Conservation (phyloP, 2,329 filamentous ascomycete species). For the Fusarium sp. region DNA sequence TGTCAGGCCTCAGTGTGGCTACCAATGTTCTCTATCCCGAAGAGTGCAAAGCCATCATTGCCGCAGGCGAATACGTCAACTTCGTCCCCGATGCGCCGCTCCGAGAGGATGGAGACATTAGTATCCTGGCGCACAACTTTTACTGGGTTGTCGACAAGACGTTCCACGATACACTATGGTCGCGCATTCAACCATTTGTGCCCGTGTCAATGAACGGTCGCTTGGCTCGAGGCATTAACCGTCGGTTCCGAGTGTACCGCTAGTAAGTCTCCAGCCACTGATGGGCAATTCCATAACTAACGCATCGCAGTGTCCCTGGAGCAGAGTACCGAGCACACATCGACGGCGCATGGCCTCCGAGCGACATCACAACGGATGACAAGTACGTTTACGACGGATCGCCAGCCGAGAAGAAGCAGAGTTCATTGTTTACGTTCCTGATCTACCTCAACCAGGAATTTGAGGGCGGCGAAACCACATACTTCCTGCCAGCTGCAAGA, state of each 20-base stretch:
- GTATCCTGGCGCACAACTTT: slow-evolving; percentile 77
- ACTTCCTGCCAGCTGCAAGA: slow-evolving; percentile 72
- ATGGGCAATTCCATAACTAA: neutral
- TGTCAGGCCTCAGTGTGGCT: slow-evolving; percentile 70
- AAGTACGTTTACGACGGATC: slow-evolving; percentile 76
- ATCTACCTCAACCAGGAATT: slow-evolving; percentile 79
- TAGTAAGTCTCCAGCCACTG: slow-evolving; percentile 53
- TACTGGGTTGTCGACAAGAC: slow-evolving; percentile 75
- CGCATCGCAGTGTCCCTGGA: slow-evolving; percentile 62
- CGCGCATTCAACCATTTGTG: slow-evolving; percentile 67
- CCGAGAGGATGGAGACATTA: slow-evolving; percentile 72
- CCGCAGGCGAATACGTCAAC: slow-evolving; percentile 71
- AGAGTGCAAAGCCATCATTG: slow-evolving; percentile 75
- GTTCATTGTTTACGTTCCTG: slow-evolving; percentile 75
- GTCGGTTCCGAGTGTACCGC: slow-evolving; percentile 77
- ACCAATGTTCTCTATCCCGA: slow-evolving; percentile 68
- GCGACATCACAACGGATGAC: slow-evolving; percentile 67
- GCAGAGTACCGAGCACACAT: slow-evolving; percentile 79
- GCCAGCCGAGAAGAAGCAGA: slow-evolving; percentile 68
- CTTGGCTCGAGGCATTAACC: slow-evolving; percentile 71
- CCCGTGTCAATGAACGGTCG: slow-evolving; percentile 66
- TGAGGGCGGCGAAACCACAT: slow-evolving; percentile 76
- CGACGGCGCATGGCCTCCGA: slow-evolving; percentile 79
- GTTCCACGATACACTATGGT: slow-evolving; percentile 73
- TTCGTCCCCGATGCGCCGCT: slow-evolving; percentile 76